Evolutionary conservation across 2,329 filamentous ascomycete genomes (phyloP).

Genomic region (Talaromyces verruculosus): DNA sequence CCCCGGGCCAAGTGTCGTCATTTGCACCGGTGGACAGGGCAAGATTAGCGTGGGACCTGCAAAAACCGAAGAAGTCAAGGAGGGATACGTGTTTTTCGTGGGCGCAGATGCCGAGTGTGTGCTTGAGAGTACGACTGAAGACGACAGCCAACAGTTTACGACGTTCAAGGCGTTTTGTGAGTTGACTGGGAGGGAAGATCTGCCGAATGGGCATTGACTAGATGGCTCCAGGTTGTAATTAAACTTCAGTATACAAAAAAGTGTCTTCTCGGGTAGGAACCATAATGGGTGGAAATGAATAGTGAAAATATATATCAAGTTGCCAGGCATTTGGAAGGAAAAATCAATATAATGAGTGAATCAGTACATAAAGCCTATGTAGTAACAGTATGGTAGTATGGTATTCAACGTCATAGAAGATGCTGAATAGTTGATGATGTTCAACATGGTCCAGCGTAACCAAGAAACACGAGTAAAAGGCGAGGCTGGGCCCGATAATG

Average conservation of each 20-base stretch:
- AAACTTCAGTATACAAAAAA: neutral
- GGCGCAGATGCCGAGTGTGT: slow-evolving; percentile 83
- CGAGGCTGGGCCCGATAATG: too few relatives aligned
- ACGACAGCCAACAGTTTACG: slow-evolving; percentile 69
- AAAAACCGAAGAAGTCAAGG: slow-evolving; percentile 71
- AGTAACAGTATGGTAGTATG: neutral
- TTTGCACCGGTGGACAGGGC: slow-evolving; percentile 81
- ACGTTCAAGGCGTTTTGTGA: slow-evolving; percentile 96
- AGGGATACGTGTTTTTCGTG: slow-evolving; percentile 78
- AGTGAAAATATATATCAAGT: neutral
- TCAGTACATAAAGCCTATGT: neutral
- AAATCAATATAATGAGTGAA: neutral
- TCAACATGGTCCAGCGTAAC: too few relatives aligned
- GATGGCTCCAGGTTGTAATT: neutral
- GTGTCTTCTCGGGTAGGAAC: neutral
- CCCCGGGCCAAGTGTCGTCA: slow-evolving; percentile 85
- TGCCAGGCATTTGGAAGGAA: neutral
- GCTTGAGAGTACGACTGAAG: slow-evolving; percentile 64
- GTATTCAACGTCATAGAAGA: too few relatives aligned
- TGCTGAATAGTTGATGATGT: too few relatives aligned
- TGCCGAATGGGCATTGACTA: slow-evolving; percentile 37
- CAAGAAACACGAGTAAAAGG: too few relatives aligned
- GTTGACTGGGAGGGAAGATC: slow-evolving; percentile 56
- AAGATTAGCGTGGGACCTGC: slow-evolving; percentile 76
- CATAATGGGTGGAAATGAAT: neutral